Evolutionary conservation across 208 protist species (phyloP).

Genomic region (Hexamita inflata): DNA sequence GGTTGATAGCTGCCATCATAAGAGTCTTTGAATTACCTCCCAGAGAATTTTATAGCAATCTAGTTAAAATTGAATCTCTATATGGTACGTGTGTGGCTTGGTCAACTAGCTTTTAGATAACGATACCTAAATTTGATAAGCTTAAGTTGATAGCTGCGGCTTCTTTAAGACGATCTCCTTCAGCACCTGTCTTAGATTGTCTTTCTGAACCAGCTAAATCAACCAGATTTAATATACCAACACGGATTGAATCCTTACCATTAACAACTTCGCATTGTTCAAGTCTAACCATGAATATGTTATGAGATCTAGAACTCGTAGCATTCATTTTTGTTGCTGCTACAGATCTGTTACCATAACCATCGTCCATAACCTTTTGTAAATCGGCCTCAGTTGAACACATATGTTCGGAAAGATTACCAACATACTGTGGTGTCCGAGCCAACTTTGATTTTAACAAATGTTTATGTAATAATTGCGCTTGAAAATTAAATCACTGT

Average conservation of each 20-base stretch:
- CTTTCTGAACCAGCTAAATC: conserved; percentile 49
- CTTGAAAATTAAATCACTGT: too few relatives aligned
- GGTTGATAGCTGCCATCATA: conserved; percentile 70
- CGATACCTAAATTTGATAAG: conserved; percentile 36
- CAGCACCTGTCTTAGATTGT: conserved; percentile 43
- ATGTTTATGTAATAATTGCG: too few relatives aligned
- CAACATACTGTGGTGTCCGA: too few relatives aligned
- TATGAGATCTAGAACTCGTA: conserved; percentile 17
- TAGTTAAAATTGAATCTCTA: conserved; percentile 43
- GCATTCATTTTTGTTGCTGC: conserved; percentile 1
- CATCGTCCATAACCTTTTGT: neutral
- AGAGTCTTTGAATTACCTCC: conserved; percentile 63
- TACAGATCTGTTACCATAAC: neutral
- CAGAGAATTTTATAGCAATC: conserved; percentile 53
- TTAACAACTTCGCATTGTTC: neutral
- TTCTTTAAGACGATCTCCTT: conserved; percentile 36
- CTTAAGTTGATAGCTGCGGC: conserved; percentile 48
- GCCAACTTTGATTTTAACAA: too few relatives aligned
- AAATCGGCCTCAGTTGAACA: neutral
- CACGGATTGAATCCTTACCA: too few relatives aligned
- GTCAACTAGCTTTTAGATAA: conserved; percentile 37
- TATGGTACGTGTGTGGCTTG: conserved; percentile 38
- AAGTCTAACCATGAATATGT: conserved; percentile 25
- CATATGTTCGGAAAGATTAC: neutral
- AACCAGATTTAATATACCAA: conserved; percentile 42